Evolutionary conservation across 1,139 yeast species (phyloP).

Genomic region (Lodderomyces beijingensis): DNA sequence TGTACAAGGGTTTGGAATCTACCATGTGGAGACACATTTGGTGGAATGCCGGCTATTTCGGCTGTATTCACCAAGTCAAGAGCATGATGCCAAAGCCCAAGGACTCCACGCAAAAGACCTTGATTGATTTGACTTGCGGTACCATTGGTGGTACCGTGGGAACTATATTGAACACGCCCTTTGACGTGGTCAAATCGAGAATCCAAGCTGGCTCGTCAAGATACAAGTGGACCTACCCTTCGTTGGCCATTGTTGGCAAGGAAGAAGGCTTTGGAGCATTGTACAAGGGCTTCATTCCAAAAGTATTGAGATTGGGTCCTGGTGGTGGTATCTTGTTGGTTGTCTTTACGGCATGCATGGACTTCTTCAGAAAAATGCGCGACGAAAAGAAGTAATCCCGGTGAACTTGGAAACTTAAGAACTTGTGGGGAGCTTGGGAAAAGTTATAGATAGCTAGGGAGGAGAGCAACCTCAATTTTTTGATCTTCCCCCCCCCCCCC

Average conservation of each 20-base stretch:
- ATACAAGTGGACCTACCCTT: slow-evolving; percentile 90
- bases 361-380: slow-evolving; percentile 74
- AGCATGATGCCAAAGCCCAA: slow-evolving; percentile 73
- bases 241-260: slow-evolving; percentile 66
- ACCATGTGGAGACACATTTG: slow-evolving; percentile 94
- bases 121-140: slow-evolving; percentile 88
- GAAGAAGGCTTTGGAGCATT: slow-evolving; percentile 90
- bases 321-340: slow-evolving; percentile 98
- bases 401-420: too few species aligned
- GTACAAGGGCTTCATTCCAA: slow-evolving; percentile 94
- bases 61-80: slow-evolving; percentile 87
- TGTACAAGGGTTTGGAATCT: slow-evolving; percentile 94
- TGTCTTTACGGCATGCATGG: slow-evolving; percentile 92
- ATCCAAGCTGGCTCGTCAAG: slow-evolving; percentile 86
- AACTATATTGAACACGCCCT: slow-evolving; percentile 90
- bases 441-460: too few species aligned
- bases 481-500: neutral
- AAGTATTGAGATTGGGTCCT: slow-evolving; percentile 95
- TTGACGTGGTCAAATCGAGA: slow-evolving; percentile 96
- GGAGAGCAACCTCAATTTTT: too few species aligned
- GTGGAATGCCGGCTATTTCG: slow-evolving; percentile 99
- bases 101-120: slow-evolving; percentile 63
- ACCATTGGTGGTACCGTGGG: slow-evolving; percentile 96
- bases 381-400: slow-evolving; percentile 17
- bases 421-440: too few species aligned